A percentile compares a stretch with the other conserved stretches of the same genome.
Conservation (phyloP, 495 filamentous ascomycete genomes). For the Neurospora tetrasperma region DNA sequence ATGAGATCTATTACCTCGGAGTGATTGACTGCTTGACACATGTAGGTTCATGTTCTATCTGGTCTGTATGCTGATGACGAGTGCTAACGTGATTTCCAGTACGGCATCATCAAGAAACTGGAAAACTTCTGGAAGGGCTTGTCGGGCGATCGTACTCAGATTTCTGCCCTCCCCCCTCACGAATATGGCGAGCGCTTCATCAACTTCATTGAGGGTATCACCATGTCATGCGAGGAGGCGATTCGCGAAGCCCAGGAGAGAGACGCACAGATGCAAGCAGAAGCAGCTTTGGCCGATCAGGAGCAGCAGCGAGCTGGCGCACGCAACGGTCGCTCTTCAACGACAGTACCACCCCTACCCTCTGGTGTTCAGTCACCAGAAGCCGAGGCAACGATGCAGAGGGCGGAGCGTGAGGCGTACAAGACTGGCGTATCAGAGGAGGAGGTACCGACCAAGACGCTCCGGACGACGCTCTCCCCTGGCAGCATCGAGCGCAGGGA, state of each 20-base stretch:
- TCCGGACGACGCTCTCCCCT: constrained; percentile 39
- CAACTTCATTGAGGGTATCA: constrained; percentile 82
- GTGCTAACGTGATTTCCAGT: constrained; percentile 44
- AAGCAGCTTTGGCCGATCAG: constrained; percentile 22
- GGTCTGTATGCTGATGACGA: neutral
- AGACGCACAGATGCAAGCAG: constrained; percentile 32
- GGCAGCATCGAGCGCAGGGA: constrained; percentile 44
- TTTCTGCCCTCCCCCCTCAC: constrained; percentile 87
- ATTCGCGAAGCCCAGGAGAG: constrained; percentile 48
- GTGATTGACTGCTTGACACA: constrained; percentile 97
- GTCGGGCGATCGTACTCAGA: constrained; percentile 65
- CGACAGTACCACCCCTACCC: constrained; percentile 30
- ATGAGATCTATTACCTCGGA: constrained; percentile 94
- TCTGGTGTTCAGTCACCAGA: constrained; percentile 39
- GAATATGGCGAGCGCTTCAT: constrained; percentile 91
- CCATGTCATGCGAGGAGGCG: constrained; percentile 78
- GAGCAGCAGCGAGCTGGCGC: constrained; percentile 24
- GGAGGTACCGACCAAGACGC: constrained; percentile 33
- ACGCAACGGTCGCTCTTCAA: constrained; percentile 14
- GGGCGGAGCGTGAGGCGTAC: constrained; percentile 24
- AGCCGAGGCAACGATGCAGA: constrained; percentile 23
- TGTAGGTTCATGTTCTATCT: constrained; percentile 42
- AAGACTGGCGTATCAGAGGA: constrained; percentile 36
- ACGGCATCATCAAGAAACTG: constrained; percentile 75
- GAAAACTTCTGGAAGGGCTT: constrained; percentile 94